phyloP scores from a whole-genome alignment of 495 filamentous ascomycete genomes.

The Aspergillus carlsbadensis region DNA sequence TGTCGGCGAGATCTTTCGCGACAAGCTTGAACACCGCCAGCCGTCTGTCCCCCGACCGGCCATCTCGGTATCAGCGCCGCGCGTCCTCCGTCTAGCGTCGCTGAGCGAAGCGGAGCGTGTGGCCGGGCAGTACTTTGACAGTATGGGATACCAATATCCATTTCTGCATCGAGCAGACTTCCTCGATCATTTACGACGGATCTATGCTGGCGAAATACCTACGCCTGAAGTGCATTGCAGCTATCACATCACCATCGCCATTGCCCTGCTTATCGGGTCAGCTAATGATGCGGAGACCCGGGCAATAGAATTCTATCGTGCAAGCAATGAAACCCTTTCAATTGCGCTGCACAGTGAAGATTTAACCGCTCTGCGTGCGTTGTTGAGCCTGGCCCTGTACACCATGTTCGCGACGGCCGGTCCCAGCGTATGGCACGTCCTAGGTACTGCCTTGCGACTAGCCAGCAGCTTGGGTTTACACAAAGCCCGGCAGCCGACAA shows the following conservation, averaged over 20 bases:
- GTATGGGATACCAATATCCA: slow-evolving; percentile 47
- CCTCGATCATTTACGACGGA: slow-evolving; percentile 34
- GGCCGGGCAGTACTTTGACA: slow-evolving; percentile 41
- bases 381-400: slow-evolving; percentile 50
- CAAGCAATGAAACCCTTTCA: slow-evolving; percentile 39
- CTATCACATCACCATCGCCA: slow-evolving; percentile 46
- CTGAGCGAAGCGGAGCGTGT: slow-evolving; percentile 42
- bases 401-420: slow-evolving; percentile 50
- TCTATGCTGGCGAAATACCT: slow-evolving; percentile 38
- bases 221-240: slow-evolving; percentile 38
- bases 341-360: slow-evolving; percentile 45
- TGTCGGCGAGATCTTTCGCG: slow-evolving; percentile 46
- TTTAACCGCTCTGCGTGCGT: slow-evolving; percentile 41
- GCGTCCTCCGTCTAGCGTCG: slow-evolving; percentile 38
- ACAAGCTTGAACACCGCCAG: slow-evolving; percentile 44
- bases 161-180: slow-evolving; percentile 42
- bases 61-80: slow-evolving; percentile 31
- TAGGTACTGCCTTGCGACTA: slow-evolving; percentile 47
- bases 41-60: slow-evolving; percentile 39
- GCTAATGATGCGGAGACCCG: slow-evolving; percentile 31
- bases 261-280: slow-evolving; percentile 38
- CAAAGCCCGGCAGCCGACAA: slow-evolving; percentile 38
- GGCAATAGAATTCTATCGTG: slow-evolving; percentile 41
- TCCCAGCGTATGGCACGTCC: slow-evolving; percentile 53
- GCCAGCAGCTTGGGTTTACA: slow-evolving; percentile 51